Evolutionary conservation across 1,284 basidiomycete genomes (phyloP).

Genomic region (Vanrija humicola): DNA sequence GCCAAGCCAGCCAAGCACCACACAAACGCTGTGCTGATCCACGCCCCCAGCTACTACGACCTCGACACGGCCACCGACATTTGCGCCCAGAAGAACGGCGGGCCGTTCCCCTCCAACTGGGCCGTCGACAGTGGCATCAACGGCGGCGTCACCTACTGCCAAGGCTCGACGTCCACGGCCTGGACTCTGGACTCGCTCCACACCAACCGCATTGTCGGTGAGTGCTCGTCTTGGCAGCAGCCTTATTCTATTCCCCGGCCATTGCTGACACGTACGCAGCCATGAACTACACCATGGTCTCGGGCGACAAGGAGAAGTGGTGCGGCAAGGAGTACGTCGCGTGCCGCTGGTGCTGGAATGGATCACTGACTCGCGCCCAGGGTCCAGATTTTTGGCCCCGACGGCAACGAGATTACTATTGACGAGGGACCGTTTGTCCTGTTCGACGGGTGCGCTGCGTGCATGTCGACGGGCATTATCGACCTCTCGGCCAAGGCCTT

Average conservation of each 20-base stretch:
- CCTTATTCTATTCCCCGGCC: background rate
- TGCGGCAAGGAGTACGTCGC: conserved; percentile 22
- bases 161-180: conserved; percentile 1
- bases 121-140: conserved; percentile 14
- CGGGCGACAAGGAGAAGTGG: conserved; percentile 13
- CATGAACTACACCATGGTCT: conserved; percentile 20
- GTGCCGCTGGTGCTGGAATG: no score
- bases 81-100: conserved; percentile 13
- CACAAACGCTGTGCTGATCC: background rate
- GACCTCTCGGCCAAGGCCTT: conserved; percentile 31
- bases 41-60: conserved; percentile 15
- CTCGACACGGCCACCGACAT: conserved; percentile 9
- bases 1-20: background rate
- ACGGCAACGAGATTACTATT: conserved; percentile 24
- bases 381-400: conserved; percentile 29
- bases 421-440: conserved; percentile 36
- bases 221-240: background rate
- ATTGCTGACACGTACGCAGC: conserved; percentile 4
- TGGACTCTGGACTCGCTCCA: conserved; percentile 3
- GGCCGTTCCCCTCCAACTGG: conserved; percentile 18
- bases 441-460: conserved; percentile 33
- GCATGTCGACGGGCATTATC: conserved; percentile 20
- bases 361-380: background rate
- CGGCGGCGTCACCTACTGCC: conserved; percentile 14
- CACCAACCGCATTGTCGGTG: conserved; percentile 1